A percentile compares a stretch with the other conserved stretches of the same genome.
Evolutionary conservation across 2,329 filamentous ascomycete species (phyloP).

Genomic region (Colletotrichum shisoi): DNA sequence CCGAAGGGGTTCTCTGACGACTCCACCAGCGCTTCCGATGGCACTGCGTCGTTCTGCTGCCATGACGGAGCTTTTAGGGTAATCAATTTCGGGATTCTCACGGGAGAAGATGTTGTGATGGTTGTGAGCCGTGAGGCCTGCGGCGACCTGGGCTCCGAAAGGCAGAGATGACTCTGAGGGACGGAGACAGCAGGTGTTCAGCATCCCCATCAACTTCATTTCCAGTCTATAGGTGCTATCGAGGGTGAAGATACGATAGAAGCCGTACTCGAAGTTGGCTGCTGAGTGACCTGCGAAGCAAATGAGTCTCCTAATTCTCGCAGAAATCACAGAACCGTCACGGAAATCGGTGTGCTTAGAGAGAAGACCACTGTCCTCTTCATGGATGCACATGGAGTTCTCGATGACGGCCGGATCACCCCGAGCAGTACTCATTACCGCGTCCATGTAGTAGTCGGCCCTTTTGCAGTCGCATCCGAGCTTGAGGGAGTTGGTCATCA

Average conservation of each 20-base stretch:
- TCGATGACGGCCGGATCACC: constrained; percentile 74
- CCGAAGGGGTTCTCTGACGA: constrained; percentile 75
- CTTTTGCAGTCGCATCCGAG: constrained; percentile 74
- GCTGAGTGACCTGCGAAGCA: constrained; percentile 76
- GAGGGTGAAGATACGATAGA: constrained; percentile 51
- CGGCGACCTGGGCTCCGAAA: constrained; percentile 61
- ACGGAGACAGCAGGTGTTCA: constrained; percentile 54
- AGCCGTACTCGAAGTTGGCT: constrained; percentile 77
- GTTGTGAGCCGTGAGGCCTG: constrained; percentile 62
- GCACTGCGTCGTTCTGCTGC: neutral
- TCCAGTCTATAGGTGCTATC: constrained; percentile 72
- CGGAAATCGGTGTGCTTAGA: constrained; percentile 82
- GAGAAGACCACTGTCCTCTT: constrained; percentile 76
- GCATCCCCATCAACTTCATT: constrained; percentile 63
- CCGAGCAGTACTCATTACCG: constrained; percentile 71
- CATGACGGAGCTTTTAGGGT: neutral
- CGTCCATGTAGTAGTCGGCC: constrained; percentile 64
- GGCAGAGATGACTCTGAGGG: constrained; percentile 47
- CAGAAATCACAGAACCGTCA: constrained; percentile 73
- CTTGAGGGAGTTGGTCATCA: constrained; percentile 69
- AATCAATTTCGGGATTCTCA: constrained; percentile 50
- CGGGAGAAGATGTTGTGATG: constrained; percentile 66
- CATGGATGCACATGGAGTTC: constrained; percentile 79
- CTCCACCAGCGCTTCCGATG: constrained; percentile 58
- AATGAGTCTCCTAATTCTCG: constrained; percentile 74